Conservation (phyloP, 306 rosid genomes). For the Corylus avellana region DNA sequence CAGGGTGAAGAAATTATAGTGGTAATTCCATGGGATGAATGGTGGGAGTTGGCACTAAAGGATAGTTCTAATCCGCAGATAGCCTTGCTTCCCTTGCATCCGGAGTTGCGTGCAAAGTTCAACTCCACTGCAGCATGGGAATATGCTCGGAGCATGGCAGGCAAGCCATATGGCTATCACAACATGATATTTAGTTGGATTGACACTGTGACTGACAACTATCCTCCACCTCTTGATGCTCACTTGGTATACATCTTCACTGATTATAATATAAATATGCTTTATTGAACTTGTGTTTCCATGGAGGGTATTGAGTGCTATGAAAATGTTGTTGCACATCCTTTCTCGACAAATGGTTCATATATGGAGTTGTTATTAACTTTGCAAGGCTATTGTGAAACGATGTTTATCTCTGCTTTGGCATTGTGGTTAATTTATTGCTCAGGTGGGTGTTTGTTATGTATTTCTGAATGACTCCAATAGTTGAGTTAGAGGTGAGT, state of each 20-base stretch:
- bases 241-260: conserved; percentile 66
- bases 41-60: conserved; percentile 89
- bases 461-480: background rate
- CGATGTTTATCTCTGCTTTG: background rate
- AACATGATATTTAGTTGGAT: conserved; percentile 99
- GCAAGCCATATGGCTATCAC: conserved; percentile 98
- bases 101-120: conserved; percentile 70
- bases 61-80: conserved; percentile 90
- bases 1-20: conserved; percentile 97
- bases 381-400: background rate
- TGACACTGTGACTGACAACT: conserved; percentile 92
- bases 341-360: background rate
- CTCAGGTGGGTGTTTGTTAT: background rate
- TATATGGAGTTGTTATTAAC: background rate
- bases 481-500: background rate
- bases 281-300: conserved; percentile 18
- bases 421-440: background rate
- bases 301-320: conserved; percentile 16
- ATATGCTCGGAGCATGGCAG: conserved; percentile 87
- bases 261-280: conserved; percentile 19
- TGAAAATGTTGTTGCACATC: background rate
- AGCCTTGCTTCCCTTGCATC: conserved; percentile 93
- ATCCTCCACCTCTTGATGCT: conserved; percentile 99
- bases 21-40: conserved; percentile 91
- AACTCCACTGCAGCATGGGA: conserved; percentile 95